Conservation (phyloP, 202 grass and related monocot species). For the Dendrocalamus latiflorus region DNA sequence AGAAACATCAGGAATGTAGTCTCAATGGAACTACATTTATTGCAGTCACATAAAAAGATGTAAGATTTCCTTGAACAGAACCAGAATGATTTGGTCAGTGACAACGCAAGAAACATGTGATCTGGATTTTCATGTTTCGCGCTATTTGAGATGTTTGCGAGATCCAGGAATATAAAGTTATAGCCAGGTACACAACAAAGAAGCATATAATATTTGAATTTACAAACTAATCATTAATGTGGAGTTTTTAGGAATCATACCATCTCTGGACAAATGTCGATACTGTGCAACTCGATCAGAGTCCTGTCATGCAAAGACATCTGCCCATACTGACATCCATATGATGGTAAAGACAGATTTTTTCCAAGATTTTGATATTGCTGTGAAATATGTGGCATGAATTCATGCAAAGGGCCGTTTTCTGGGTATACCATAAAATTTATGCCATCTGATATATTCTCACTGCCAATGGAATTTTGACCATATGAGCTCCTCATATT, state of each 20-base stretch:
- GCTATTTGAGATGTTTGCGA: background rate
- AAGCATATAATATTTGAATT: background rate
- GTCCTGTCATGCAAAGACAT: slow-evolving; percentile 67
- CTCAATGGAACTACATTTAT: background rate
- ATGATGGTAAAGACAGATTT: slow-evolving; percentile 14
- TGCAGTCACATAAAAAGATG: background rate
- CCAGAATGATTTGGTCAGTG: background rate
- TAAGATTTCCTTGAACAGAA: background rate
- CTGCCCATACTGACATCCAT: slow-evolving; percentile 54
- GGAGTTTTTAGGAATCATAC: slow-evolving; percentile 37
- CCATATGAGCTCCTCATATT: slow-evolving; percentile 33
- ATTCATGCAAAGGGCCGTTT: slow-evolving; percentile 29
- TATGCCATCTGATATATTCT: slow-evolving; percentile 31
- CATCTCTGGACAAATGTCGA: slow-evolving; percentile 57
- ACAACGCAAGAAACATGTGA: background rate
- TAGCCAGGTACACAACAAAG: slow-evolving; percentile 13
- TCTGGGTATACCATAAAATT: slow-evolving; percentile 28
- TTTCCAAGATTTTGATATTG: slow-evolving; percentile 14
- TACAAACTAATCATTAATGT: background rate
- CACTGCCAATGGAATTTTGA: slow-evolving; percentile 31
- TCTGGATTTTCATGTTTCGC: background rate
- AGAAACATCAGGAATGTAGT: background rate
- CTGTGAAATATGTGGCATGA: slow-evolving; percentile 10
- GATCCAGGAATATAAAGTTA: background rate
- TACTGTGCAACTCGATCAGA: slow-evolving; percentile 67